Evolutionary conservation across 306 rosid species (phyloP), one percentile per base, ranked within the genome.

Genomic region (Pyrus pyrifolia): DNA sequence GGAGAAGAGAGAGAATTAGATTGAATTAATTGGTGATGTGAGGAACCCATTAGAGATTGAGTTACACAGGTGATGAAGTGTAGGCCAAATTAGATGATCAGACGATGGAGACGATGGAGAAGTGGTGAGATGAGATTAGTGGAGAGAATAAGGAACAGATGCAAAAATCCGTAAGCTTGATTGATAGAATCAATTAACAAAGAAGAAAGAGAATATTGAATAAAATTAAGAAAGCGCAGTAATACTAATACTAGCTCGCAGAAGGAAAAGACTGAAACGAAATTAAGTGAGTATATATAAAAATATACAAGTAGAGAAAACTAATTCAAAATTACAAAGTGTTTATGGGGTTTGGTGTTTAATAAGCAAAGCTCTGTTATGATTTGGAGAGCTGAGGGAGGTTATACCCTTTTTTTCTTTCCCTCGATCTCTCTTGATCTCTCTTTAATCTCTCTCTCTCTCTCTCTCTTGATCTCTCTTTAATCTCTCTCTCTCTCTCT

Each of bases 181-280:
- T 64, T 18, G 80, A 74, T 23, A 76, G 88, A 85, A 88, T 87
- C 86, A 83, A 88, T 87, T 84, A 80, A 76, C 81, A 80, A 44
- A 66, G 71, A 70, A 60, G 51, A 33, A 19, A 67, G 77, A 68
- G 74, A 65, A 67, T 63, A 62, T 29, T 29, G 71, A 62, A 49
- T 75, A 51, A 38, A 75, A 64, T 66, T 52, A 76, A 60, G 19
- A 59, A 21, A 62, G 68, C 70, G 53, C 67, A 77, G 79, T 17
- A 51, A 51, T 17, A 51, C 55, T 70, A 78, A 61, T 19, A 61
- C 67, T 12, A 27, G 38, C 30, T 42, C 68, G 61, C 73, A 75
- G 76, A 65, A 59, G 46, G 45, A 38, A 79, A 73, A 49, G 74
- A 74, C 63, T 35, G 72, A 77, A 74, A 35, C 40, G 61, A 61